Evolutionary conservation across 2,329 filamentous ascomycete species (phyloP), one percentile per base, ranked within the genome.

Genomic region (Claviceps sp.): DNA sequence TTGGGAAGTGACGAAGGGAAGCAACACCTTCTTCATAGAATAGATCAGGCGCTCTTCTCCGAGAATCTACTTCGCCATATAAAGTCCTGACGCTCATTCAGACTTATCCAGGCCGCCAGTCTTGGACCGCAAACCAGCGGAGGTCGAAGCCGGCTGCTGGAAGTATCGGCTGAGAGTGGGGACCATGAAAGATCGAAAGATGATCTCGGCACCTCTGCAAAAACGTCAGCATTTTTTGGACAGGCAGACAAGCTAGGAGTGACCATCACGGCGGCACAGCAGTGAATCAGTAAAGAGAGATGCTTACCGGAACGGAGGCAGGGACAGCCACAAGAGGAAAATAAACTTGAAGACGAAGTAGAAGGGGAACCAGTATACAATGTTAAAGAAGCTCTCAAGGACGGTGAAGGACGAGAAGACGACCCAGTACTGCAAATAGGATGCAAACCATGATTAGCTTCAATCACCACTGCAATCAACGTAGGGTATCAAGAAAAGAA

Each of bases 321-420:
- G 89, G 62, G 91, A 84, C 75, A 98, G 89, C 93, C 93, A 98
- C 69, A 98, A 84, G 63, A 97, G 79, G 70, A 97, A 86, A 67
- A 94, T 76, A 68, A 98, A 96, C 81, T 98, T 98, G 86, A 98
- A 97, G 68, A 90, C 91, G 74, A 88, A 98, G 85, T 98, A 98
- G 77, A 98, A 98, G 67, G 93, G 86, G 77, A 94, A 89, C 87
- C 87, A 94, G 79, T 93, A 93, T 57, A 91, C 86, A 57, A 89
- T 85, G 72, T 79, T 89, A 64, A 94, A 72, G 56, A 86, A 78
- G 70, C 85, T 89, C 78, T 94, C 88, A 61, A 89, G 66, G 48
- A 93, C 85, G 56, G 85, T 89, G 71, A 93, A 81, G 72, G 87
- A 84, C 52, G 87, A 75, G 65, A 87, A 93, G 56, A 88, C 85